Evolutionary conservation across 169 alveolate genomes (phyloP), one percentile per base, ranked within the genome.

Genomic region (Plasmodium fragile): DNA sequence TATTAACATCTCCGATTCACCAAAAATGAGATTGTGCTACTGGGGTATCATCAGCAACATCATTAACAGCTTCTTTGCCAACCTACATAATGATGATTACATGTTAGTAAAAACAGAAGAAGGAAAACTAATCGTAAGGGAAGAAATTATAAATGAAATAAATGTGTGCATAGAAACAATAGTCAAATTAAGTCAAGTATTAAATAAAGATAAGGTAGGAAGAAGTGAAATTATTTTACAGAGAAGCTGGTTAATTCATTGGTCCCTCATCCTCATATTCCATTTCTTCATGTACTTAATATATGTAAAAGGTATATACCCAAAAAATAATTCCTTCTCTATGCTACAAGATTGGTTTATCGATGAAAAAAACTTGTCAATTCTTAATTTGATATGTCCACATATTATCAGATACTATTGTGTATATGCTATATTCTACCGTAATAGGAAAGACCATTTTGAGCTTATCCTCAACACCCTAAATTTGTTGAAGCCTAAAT

Each of bases 391-490:
- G 52, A 94, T 95, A 41, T 95, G 97, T 16, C 97, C 97, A 36
- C 97, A 96, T 94, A 81, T 96, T 89, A 84, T 96, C 79, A 84
- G 97, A 34, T 96, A 96, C 90, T 96, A 96, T 94, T 96, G 97
- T 59, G 97, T 96, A 16, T 96, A 96, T 92, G 96, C 97, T 8
- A 95, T 96, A 36, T 92, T 96, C 30, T 84, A 96, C 92, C 87
- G 97, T 65, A 95, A 94, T 79, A 95, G 97, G 78, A 96, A 96
- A 92, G 97, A 96, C 78, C 97, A 96, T 82, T 96, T 96, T 91
- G 96, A 91, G 75, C 83, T 95, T n/a, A 96, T 96, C 43, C 84
- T 96, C 69, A 69, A 92, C 53, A 95, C 96, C 7, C 83, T 97
- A 78, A 95, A 97, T 77, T 90, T 92, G 77, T 84, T 96, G 28